Base-by-base conservation (phyloP, 108 stramenopile species). In the Skeletonema potamos region DNA sequence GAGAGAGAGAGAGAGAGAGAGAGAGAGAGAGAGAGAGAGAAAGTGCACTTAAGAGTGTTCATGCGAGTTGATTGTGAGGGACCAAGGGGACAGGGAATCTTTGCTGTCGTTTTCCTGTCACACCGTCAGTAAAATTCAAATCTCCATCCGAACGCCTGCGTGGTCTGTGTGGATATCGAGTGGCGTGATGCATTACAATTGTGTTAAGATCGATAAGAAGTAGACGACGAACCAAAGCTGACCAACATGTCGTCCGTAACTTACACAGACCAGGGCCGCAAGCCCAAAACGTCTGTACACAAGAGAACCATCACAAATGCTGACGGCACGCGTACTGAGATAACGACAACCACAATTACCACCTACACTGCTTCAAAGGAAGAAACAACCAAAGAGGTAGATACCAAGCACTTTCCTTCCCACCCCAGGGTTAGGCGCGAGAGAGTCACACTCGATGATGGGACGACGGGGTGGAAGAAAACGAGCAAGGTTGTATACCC, bases 351-450 rank as follows among this genome's bases (percentile, higher is more conserved):
- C 18, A 33, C 30, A 18, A 56, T 39, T 22, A 69, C 68, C 34
- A 68, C 55, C 20, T 20, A 15, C 54, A 51, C 46, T 6, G 18
- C 54, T 1, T 1, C 17, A 7, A 39, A 58, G 68, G 48, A 39
- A 41, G 34, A 58, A 39, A 69, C 68, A 37, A 58, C 36, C 3
- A 43, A 24, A 29, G 20, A 43, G 34, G 54, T 69, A 12, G 68
- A 69, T 36, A 69, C 68, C 54, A 56, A 69, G 36, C 68, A 69
- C 68, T 22, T 69, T 28, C 68, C 68, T 20, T 69, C 68, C 20
- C 29, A 55, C 0, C 68, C 68, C 13, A 13, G n/a, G 29, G 68
- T 69, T 13, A 22, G 37, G 9, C 68, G 68, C n/a, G 56, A 58
- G 57, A 34, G 12, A 27, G 33, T 69, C 9, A 70, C 69, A 20